A percentile compares a stretch with the other conserved stretches of the same genome.
Conservation (phyloP, 441 rosid genomes). For the Croton laevigatus region DNA sequence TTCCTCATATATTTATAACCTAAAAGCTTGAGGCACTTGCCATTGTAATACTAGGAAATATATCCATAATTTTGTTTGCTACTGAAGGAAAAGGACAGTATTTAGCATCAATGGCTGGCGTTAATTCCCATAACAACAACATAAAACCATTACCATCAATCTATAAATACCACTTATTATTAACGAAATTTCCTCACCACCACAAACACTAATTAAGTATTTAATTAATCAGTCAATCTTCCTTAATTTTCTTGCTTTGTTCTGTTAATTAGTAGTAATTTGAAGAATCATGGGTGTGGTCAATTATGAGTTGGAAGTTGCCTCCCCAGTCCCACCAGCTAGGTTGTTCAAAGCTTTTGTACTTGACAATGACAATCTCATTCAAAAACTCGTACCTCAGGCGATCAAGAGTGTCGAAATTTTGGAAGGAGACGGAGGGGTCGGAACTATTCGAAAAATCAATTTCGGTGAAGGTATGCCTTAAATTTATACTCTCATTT, state of each 20-base stretch:
- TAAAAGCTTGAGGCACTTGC: too few species aligned
- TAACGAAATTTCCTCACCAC: background rate
- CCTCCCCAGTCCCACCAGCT: background rate
- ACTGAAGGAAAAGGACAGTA: background rate
- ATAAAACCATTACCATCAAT: too few species aligned
- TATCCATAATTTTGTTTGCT: conserved; percentile 3
- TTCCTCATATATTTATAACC: too few species aligned
- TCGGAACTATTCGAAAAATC: background rate
- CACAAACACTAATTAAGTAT: background rate
- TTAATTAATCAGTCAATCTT: too few species aligned
- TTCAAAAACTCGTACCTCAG: background rate
- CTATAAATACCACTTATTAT: too few species aligned
- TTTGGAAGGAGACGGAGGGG: background rate
- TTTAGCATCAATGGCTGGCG: background rate
- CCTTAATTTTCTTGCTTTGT: too few species aligned
- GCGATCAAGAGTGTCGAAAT: background rate
- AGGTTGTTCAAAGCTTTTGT: background rate
- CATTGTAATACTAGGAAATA: too few species aligned
- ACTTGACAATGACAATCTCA: background rate
- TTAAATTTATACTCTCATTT: background rate
- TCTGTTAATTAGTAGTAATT: too few species aligned
- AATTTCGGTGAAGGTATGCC: background rate
- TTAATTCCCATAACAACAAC: too few species aligned
- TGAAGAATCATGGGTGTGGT: background rate
- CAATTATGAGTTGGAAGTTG: background rate